Evolutionary conservation across 257 asterid species (phyloP).

Genomic region (Cordia subcordata): DNA sequence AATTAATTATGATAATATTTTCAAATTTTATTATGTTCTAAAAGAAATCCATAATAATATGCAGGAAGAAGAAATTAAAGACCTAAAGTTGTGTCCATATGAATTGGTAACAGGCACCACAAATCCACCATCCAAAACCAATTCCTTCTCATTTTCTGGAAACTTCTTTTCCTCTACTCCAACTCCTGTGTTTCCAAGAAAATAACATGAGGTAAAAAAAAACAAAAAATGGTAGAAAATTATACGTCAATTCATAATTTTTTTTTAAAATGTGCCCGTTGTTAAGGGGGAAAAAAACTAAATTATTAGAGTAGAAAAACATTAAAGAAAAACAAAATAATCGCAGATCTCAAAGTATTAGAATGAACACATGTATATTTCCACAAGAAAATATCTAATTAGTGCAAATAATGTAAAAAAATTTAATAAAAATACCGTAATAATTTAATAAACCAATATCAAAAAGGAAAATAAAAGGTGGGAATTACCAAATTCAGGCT

Average conservation of each 20-base stretch:
- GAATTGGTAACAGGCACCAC: slow-evolving; percentile 63
- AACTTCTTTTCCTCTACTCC: slow-evolving; percentile 42
- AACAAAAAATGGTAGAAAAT: background rate
- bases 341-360: too few relatives aligned
- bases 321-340: too few relatives aligned
- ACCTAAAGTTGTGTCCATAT: slow-evolving; percentile 80
- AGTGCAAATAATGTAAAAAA: too few relatives aligned
- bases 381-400: background rate
- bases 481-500: slow-evolving; percentile 45
- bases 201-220: background rate
- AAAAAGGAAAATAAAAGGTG: background rate
- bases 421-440: too few relatives aligned
- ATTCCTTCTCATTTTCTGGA: slow-evolving; percentile 26
- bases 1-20: too few relatives aligned
- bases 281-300: too few relatives aligned
- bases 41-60: background rate
- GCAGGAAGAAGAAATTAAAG: background rate
- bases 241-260: background rate
- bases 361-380: too few relatives aligned
- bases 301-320: too few relatives aligned
- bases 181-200: slow-evolving; percentile 19
- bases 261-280: background rate
- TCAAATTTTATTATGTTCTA: too few relatives aligned
- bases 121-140: slow-evolving; percentile 54
- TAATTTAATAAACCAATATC: background rate